A percentile compares a stretch with the other conserved stretches of the same genome.
phyloP scores from a whole-genome alignment of 306 rosid species.

The Gillenia trifoliata region DNA sequence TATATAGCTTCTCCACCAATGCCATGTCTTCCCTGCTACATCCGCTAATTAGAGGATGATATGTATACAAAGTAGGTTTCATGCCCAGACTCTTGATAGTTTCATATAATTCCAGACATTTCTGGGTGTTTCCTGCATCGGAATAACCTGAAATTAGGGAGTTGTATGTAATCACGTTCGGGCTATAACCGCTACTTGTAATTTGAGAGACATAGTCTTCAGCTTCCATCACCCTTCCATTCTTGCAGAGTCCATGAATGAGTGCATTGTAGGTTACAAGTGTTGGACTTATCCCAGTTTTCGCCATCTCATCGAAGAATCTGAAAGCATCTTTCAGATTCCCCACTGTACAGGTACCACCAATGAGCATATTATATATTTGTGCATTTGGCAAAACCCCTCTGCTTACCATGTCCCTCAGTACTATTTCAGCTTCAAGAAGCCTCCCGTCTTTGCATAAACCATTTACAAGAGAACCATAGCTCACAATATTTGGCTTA shows the following conservation, averaged over 20 bases:
- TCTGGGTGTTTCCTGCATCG: slow-evolving; percentile 35
- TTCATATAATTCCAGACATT: slow-evolving; percentile 58
- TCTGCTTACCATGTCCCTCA: slow-evolving; percentile 53
- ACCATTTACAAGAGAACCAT: slow-evolving; percentile 65
- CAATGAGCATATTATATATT: slow-evolving; percentile 73
- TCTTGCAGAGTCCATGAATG: slow-evolving; percentile 62
- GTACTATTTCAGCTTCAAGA: slow-evolving; percentile 62
- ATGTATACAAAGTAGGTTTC: slow-evolving; percentile 60
- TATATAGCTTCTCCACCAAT: slow-evolving; percentile 40
- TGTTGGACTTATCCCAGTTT: slow-evolving; percentile 47
- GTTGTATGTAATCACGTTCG: slow-evolving; percentile 76
- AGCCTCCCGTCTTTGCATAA: slow-evolving; percentile 60
- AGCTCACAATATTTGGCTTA: slow-evolving; percentile 68
- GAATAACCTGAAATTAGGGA: slow-evolving; percentile 76
- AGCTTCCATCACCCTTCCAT: slow-evolving; percentile 57
- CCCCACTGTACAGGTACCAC: slow-evolving; percentile 45
- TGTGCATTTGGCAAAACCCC: slow-evolving; percentile 61
- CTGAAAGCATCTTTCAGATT: slow-evolving; percentile 52
- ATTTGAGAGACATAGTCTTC: slow-evolving; percentile 47
- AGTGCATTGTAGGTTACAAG: slow-evolving; percentile 67
- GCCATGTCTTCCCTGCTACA: slow-evolving; percentile 47
- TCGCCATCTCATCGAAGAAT: slow-evolving; percentile 55
- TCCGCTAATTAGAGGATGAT: slow-evolving; percentile 56
- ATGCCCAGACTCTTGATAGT: slow-evolving; percentile 54
- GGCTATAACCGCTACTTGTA: slow-evolving; percentile 37